Evolutionary conservation across 768 basidiomycete genomes (phyloP), one percentile per base, ranked within the genome.

Genomic region (Amanita exitialis): DNA sequence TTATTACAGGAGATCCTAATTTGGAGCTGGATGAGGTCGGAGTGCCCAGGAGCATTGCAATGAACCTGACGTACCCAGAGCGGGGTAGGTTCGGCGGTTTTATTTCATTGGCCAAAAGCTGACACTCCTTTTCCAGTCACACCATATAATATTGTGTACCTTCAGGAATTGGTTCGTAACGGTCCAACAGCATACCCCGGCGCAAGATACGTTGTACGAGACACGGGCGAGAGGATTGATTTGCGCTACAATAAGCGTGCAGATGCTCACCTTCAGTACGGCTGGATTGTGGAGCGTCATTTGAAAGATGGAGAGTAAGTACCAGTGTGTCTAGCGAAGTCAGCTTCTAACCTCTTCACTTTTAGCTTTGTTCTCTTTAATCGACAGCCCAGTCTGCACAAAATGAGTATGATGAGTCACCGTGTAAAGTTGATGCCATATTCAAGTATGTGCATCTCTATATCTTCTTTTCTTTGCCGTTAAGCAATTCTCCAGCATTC

Each of bases 371-470:
- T 97, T 18, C 71, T 99, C 47, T 98, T 99, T 73, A 98, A 99
- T 66, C 94, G 96, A 48, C 96, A 99, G 64, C 96, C 96, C 9
- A 89, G 84, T 77, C 69, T 98, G 66, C 96, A 99, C 68, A 99
- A 99, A 69, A 98, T 98, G 96, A 95, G 92, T 76, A 98, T 98
- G 96, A 98, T 98, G 96, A 90, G 90, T 66, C 96, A 98, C 71
- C 83, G 94, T 32, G 90, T 98, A 27, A 91, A 88, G 61, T 71
- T 98, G 54, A 96, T 98, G 93, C 89, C 90, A 10, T 97, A 98
- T 68, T 98, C 94, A 18, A 98, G 91, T 94, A 61, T 65, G 91
- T 77, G 10, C 32, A 41, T 38, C n/a, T 4, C n/a, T 10, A 9
- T 38, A 9, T 21, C 4, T 38, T 3, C 7, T 16, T 16, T 16